These are phyloP conservation scores for Pseudisothecium myosuroides DNA, from an alignment of 225 moss, liverwort and hornwort species.

Conservation along the genomic window DNA sequence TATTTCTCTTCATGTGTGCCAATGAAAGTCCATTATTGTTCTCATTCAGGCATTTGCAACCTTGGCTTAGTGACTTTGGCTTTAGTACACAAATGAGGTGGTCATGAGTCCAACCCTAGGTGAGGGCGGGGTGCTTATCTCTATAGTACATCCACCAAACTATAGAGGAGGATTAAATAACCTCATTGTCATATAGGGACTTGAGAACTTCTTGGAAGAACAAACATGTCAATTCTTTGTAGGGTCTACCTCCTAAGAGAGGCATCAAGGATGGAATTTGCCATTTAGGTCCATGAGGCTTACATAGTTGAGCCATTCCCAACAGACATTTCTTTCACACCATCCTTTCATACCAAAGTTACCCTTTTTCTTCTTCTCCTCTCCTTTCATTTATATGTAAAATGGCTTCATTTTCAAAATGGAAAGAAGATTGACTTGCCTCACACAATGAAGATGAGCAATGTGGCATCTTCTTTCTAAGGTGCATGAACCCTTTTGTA, in stretches of 20 bases:
- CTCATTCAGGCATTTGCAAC: fast-evolving
- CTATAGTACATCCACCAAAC: not conserved
- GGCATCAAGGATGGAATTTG: not conserved
- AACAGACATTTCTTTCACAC: fast-evolving
- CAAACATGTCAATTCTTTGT: fast-evolving
- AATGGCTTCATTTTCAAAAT: not conserved
- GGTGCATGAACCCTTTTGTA: not conserved
- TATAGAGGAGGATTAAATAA: fast-evolving
- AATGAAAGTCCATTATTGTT: too few species aligned
- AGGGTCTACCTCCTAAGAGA: fast-evolving
- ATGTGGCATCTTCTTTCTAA: fast-evolving
- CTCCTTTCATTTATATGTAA: not conserved
- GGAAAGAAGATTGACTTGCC: not conserved
- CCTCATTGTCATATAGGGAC: fast-evolving
- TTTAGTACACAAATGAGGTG: fast-evolving
- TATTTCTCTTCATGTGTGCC: too few species aligned
- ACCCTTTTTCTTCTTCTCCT: not conserved
- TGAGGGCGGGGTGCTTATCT: too few species aligned
- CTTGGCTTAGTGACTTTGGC: too few species aligned
- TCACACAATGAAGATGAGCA: not conserved
- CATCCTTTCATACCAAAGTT: fast-evolving
- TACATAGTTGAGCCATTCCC: not conserved
- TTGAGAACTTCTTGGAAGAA: fast-evolving
- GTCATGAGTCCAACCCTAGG: too few species aligned
- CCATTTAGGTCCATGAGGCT: not conserved